Evolutionary conservation across 2,329 filamentous ascomycete genomes (phyloP), one percentile per base, ranked within the genome.

Genomic region (Cadophora sp.): DNA sequence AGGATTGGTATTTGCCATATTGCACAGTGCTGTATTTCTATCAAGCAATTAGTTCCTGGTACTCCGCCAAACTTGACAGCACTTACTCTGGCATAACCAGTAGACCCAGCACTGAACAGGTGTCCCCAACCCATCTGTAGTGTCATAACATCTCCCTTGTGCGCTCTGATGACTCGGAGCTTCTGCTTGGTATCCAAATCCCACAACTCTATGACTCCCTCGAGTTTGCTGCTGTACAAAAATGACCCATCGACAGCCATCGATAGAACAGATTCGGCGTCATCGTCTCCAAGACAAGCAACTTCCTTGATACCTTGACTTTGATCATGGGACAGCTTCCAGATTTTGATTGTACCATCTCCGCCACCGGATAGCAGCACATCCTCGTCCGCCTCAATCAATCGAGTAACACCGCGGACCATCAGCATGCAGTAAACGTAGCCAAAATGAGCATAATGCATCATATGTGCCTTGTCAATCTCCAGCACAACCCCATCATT

Each of bases 361-460:
- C 96, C 96, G 43, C 93, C 94, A 9, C 94, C 96, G 0, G 95
- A 97, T 39, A 99, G 88, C 45, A 99, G 79, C 0, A 97, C 89
- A 73, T 98, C 94, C 30, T 91, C 88, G 1, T 92, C 89, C 0
- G 87, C 83, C 7, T 90, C 90, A 4, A 93, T 85, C 7, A 93
- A 84, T 1, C 88, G 83, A 0, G 85, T 88, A 0, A 85, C 84
- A 0, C 92, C 92, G 68, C 87, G 89, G 0, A 93, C 89, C 67
- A 99, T 84, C 5, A 97, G 84, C 95, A 98, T 98, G 78, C 94
- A 96, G 78, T 97, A 97, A 0, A 99, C 89, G 77, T 97, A 98
- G 53, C 96, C 96, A 78, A 90, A 95, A 78, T 99, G 96, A 1
- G 96, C 94, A 80, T 97, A 99, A 74, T 96, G 91, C 66, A 85